phyloP scores from a whole-genome alignment of 2,329 filamentous ascomycete genomes.

The Pseudogymnoascus destructans region DNA sequence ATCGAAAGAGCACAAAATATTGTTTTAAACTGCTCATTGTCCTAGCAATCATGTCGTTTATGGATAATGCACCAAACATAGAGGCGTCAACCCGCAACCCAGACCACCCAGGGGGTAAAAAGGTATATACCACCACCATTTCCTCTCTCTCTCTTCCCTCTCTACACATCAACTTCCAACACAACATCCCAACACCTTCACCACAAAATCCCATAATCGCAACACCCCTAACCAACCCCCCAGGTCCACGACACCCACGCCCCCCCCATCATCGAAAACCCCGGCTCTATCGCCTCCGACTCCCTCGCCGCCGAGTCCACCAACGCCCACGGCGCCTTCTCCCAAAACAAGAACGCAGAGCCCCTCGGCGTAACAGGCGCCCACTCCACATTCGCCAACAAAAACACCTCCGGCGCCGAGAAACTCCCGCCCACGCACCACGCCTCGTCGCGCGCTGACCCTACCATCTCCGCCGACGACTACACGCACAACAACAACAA shows the following conservation, averaged over 20 bases:
- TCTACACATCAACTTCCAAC: not conserved
- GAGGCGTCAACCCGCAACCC: not conserved
- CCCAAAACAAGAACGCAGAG: conserved; percentile 42
- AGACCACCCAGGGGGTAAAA: conserved; percentile 3
- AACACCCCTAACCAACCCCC: conserved; percentile 20
- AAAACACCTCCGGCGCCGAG: conserved; percentile 39
- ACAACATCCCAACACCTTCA: not conserved
- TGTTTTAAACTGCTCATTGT: not conserved
- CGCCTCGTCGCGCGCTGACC: conserved; percentile 4
- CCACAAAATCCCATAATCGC: not conserved
- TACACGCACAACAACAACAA: conserved; percentile 9
- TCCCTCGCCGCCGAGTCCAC: conserved; percentile 68
- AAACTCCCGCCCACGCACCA: conserved; percentile 31
- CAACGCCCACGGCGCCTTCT: conserved; percentile 44
- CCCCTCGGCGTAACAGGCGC: conserved; percentile 35
- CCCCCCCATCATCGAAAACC: conserved; percentile 42
- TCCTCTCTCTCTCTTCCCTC: not conserved
- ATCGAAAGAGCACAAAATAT: not conserved
- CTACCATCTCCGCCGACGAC: conserved; percentile 11
- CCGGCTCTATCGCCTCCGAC: conserved; percentile 51
- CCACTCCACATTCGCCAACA: conserved; percentile 43
- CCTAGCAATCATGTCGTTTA: conserved; percentile 4
- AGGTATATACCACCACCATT: conserved; percentile 5
- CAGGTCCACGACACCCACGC: conserved; percentile 38
- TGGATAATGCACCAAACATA: conserved; percentile 5